Conservation (phyloP, 768 basidiomycete species). For the Pleurotus platypus region DNA sequence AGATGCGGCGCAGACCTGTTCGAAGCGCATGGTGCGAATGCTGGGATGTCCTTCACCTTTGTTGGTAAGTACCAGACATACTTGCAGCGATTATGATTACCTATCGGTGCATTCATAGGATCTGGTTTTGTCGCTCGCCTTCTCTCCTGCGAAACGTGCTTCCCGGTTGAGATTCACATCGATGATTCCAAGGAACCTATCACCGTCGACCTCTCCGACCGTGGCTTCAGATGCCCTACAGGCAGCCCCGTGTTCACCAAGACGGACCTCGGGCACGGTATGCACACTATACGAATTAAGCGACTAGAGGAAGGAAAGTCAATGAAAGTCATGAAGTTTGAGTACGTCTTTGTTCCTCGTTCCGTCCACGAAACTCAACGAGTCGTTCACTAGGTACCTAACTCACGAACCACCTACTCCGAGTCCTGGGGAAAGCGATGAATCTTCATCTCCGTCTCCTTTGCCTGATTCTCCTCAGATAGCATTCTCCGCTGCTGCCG, state of each 20-base stretch:
- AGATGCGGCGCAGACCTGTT: background rate
- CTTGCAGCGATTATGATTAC: background rate
- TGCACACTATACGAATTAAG: background rate
- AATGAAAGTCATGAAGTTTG: conserved; percentile 1
- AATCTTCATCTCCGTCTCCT: no score
- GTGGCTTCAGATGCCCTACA: background rate
- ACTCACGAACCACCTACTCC: background rate
- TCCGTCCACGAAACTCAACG: no score
- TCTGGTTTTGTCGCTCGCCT: background rate
- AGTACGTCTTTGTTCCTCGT: background rate
- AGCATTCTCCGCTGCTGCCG: background rate
- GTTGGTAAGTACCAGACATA: background rate
- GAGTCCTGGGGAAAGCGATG: no score
- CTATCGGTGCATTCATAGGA: background rate
- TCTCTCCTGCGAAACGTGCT: background rate
- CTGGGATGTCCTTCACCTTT: background rate
- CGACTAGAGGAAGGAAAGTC: background rate
- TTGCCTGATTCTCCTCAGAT: background rate
- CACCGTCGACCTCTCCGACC: background rate
- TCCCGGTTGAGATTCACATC: background rate
- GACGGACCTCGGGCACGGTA: background rate
- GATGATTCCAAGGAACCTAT: background rate
- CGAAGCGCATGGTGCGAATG: conserved; percentile 1
- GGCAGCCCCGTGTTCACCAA: background rate
- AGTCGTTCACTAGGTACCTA: background rate